Percentiles rank a stretch among this genome's conserved stretches.
phyloP scores from a whole-genome alignment of 345 rosid species.

The Acer campestre region DNA sequence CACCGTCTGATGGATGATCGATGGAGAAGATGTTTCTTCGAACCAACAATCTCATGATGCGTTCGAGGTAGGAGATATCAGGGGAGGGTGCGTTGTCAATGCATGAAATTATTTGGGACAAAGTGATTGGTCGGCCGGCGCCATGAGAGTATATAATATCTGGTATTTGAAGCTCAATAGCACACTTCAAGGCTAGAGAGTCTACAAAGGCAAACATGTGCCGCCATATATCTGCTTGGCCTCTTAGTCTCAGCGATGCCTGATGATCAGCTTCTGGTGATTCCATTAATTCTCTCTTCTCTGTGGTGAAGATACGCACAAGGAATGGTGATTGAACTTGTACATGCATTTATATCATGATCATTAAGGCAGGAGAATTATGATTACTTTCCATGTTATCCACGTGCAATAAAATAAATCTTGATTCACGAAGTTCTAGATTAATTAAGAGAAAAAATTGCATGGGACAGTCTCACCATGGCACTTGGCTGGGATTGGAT shows the following conservation, averaged over 20 bases:
- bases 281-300: not conserved
- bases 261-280: not conserved
- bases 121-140: conserved; percentile 7
- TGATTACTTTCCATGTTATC: not conserved
- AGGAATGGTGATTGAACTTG: not conserved
- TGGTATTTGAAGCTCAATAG: conserved; percentile 35
- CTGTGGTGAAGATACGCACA: not conserved
- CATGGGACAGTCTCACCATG: no score
- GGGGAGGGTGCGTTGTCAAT: conserved; percentile 21
- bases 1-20: conserved; percentile 14
- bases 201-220: conserved; percentile 24
- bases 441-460: no score
- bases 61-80: conserved; percentile 10
- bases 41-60: conserved; percentile 35
- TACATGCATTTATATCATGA: no score
- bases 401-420: not conserved
- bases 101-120: conserved; percentile 25
- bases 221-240: conserved; percentile 27
- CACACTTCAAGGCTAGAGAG: conserved; percentile 34
- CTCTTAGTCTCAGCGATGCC: conserved; percentile 17
- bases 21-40: conserved; percentile 22
- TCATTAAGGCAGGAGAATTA: no score
- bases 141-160: conserved; percentile 29
- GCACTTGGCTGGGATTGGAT: no score
- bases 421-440: no score